Base-by-base conservation (phyloP, 768 basidiomycete species). In the Naganishia antarctica region DNA sequence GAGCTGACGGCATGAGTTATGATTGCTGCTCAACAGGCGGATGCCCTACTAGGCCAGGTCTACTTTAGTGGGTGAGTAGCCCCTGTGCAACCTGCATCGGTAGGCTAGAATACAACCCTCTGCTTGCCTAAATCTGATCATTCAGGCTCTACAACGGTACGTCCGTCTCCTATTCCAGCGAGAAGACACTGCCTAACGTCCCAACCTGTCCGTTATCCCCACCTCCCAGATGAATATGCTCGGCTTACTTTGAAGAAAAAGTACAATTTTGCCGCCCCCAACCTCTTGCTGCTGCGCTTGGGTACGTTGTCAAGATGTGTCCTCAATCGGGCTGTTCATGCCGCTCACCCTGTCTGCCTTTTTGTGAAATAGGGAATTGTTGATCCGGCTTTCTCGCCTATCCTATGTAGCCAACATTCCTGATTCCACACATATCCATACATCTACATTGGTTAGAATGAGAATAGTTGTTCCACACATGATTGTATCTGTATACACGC, bases 51-150 rank as follows among this genome's bases (percentile, higher is more conserved):
- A n/a, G 66, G 66, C 6, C 61, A 67, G 26, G 47, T 60, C 2
- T 67, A 67, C 41, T 67, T 63, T 26, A 62, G 58, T 47, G 64
- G 64, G 64, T 65, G 31, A n/a, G n/a, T n/a, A 61, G 64, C 11
- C 18, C 31, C 34, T 41, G 3, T 49, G 23, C 4, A 16, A 13
- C 12, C 60, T 9, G 11, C 29, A 13, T 18, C 12, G 13, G 4
- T 15, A 31, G 9, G 34, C 16, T 48, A 28, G 28, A n/a, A n/a
- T 23, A 34, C 49, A 21, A 29, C 8, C 8, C 16, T 31, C 26
- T 5, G 5, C 8, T 50, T 29, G 9, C 28, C 16, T 15, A 37
- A 7, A 7, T 37, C 8, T 15, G 34, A 37, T 37, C 32, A 37
- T 25, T 21, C 48, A 60, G 66, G 31, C 41, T 67, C 12, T 59